A percentile compares a stretch with the other conserved stretches of the same genome.
These are phyloP conservation scores for Stagonosporopsis tanaceti DNA, from an alignment of 2,329 filamentous ascomycete species.

Conservation along the genomic window DNA sequence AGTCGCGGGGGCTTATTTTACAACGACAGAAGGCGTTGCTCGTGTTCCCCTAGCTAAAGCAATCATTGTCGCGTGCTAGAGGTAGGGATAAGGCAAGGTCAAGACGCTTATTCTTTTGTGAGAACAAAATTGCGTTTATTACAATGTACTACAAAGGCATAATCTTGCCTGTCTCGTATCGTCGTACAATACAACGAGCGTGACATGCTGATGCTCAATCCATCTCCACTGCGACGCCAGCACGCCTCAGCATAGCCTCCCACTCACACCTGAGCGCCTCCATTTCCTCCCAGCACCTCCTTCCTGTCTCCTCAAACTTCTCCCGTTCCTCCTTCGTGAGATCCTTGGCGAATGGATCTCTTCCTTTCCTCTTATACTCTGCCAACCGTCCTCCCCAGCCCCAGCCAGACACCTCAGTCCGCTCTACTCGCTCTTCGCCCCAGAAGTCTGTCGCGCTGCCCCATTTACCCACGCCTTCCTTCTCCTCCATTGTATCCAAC, in stretches of 20 bases:
- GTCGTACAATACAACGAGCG: background rate
- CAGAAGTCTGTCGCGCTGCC: conserved; percentile 72
- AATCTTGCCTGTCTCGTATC: background rate
- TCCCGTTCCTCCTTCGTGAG: conserved; percentile 67
- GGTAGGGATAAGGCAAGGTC: background rate
- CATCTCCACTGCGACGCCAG: conserved; percentile 49
- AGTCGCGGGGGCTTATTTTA: background rate
- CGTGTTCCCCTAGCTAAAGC: background rate
- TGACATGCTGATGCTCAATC: conserved; percentile 14
- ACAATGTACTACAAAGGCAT: conserved; percentile 1
- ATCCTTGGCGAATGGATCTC: conserved; percentile 66
- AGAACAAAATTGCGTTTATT: background rate
- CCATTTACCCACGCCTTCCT: conserved; percentile 77
- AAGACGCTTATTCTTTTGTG: background rate
- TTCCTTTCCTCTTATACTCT: conserved; percentile 60
- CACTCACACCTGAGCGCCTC: conserved; percentile 73
- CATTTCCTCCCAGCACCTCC: conserved; percentile 72
- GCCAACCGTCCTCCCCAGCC: conserved; percentile 67
- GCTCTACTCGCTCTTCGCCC: conserved; percentile 69
- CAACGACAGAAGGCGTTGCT: background rate
- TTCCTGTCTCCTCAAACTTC: conserved; percentile 70
- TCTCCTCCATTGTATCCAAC: conserved; percentile 63
- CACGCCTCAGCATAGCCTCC: conserved; percentile 56
- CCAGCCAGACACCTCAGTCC: conserved; percentile 88
- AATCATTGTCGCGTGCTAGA: background rate